Base-by-base conservation (phyloP, 2,329 filamentous ascomycete species). In the Diplodia intermedia region DNA sequence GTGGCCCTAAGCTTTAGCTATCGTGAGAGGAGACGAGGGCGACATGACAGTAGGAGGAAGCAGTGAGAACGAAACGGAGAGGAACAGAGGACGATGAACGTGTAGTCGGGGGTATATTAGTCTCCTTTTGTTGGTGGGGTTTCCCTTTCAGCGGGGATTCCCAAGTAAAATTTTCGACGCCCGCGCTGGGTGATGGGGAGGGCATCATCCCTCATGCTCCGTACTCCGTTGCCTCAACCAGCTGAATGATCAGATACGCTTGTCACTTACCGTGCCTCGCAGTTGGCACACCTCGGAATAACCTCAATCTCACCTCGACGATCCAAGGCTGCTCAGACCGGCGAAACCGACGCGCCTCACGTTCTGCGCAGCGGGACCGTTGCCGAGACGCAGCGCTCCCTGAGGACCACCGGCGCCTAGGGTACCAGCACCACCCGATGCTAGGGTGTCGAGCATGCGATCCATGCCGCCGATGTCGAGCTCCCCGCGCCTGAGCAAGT, bases 381-480 rank as follows among this genome's bases (percentile, higher is more conserved):
- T 66, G 1, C 53, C 63, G 4, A 66, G 26, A 26, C 65, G 65
- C 20, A 67, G 26, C 29, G 18, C 9, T 4, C 53, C 33, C 20
- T 47, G 54, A 52, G 49, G 40, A 23, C n/a, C 40, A 18, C 23
- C 31, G 8, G 36, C 36, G 8, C 11, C 11, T 38, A 11, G 8
- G 9, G 26, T 50, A 11, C 49, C 50, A 4, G 57, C 50, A 5
- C 50, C 38, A 6, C 43, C 56, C 43, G 53, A 31, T 20, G 71
- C 76, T 74, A 79, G 77, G 38, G 71, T 71, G 4, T 78, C 76
- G 1, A 85, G 78, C 71, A 84, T 71, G 60, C 82, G 76, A 67
- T 83, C 80, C 77, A 85, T 81, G 9, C 82, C 82, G 38, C 80
- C 81, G 18, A 85, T 72, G 69, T 83, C 82, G 9, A 84, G 79